Conservation (phyloP, 768 basidiomycete species). For the Suillus sp. region DNA sequence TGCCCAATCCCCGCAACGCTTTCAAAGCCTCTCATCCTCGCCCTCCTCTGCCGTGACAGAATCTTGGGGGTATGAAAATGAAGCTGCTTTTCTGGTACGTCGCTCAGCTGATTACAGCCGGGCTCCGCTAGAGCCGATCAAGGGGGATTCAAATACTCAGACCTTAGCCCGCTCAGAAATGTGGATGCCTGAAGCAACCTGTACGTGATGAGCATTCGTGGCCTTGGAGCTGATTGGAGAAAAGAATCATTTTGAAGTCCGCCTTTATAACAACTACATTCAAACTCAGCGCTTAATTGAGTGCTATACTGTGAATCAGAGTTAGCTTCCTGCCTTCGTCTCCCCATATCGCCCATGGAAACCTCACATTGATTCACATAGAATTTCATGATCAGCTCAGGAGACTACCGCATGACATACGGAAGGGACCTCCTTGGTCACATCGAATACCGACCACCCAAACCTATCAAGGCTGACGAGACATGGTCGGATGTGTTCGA, state of each 20-base stretch:
- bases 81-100: slow-evolving; percentile 66
- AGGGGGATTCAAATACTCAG: slow-evolving; percentile 72
- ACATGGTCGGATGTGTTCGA: not conserved
- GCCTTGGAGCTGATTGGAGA: slow-evolving; percentile 53
- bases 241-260: not conserved
- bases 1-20: slow-evolving; percentile 58
- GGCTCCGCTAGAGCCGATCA: slow-evolving; percentile 64
- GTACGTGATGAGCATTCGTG: slow-evolving; percentile 67
- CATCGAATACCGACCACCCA: not conserved
- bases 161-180: slow-evolving; percentile 81
- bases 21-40: slow-evolving; percentile 43
- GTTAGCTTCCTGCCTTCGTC: not conserved
- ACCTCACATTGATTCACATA: not conserved
- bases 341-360: not conserved
- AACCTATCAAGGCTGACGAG: not conserved
- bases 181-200: slow-evolving; percentile 36
- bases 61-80: slow-evolving; percentile 44
- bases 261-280: not conserved
- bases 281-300: not conserved
- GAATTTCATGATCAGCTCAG: not conserved
- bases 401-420: slow-evolving; percentile 12
- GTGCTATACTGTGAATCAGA: too few relatives aligned
- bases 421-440: not conserved
- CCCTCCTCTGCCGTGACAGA: slow-evolving; percentile 38
- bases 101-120: slow-evolving; percentile 57